Conservation (phyloP, 768 basidiomycete genomes). For the Suillus placidus region DNA sequence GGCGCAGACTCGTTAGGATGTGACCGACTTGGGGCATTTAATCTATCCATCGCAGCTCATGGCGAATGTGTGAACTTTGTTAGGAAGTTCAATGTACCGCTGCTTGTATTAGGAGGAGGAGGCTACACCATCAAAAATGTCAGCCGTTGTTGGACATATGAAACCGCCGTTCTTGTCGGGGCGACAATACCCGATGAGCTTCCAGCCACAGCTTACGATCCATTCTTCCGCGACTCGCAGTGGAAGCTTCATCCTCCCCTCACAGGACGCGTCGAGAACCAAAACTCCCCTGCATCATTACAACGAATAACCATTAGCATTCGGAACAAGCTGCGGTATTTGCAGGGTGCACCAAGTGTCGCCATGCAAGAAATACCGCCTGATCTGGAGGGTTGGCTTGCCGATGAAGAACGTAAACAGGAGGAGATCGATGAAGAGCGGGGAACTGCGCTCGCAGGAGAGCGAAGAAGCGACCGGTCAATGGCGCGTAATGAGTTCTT, state of each 20-base stretch:
- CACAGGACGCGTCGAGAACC: constrained; percentile 89
- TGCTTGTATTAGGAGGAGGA: constrained; percentile 92
- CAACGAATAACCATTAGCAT: constrained; percentile 88
- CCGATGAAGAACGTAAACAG: constrained; percentile 65
- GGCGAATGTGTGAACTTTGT: constrained; percentile 99
- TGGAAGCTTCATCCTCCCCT: constrained; percentile 94
- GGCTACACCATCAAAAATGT: constrained; percentile 98
- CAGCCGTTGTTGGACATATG: constrained; percentile 98
- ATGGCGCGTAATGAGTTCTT: constrained; percentile 68
- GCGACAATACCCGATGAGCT: constrained; percentile 83
- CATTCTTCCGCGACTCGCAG: constrained; percentile 89
- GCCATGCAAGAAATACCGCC: constrained; percentile 97
- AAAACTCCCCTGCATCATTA: constrained; percentile 80
- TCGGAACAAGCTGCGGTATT: constrained; percentile 85
- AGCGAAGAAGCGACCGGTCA: constrained; percentile 53
- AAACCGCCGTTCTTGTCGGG: constrained; percentile 91
- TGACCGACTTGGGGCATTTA: constrained; percentile 95
- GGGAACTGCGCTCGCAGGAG: constrained; percentile 56
- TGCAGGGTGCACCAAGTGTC: constrained; percentile 96
- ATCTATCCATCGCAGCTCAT: constrained; percentile 95
- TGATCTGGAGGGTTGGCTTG: constrained; percentile 76
- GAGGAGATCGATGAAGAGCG: constrained; percentile 76
- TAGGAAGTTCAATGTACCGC: constrained; percentile 85
- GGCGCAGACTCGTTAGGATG: constrained; percentile 96
- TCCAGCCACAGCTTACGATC: constrained; percentile 86